phyloP scores from a whole-genome alignment of 2,329 filamentous ascomycete species.

The Colletotrichum theobromicola region DNA sequence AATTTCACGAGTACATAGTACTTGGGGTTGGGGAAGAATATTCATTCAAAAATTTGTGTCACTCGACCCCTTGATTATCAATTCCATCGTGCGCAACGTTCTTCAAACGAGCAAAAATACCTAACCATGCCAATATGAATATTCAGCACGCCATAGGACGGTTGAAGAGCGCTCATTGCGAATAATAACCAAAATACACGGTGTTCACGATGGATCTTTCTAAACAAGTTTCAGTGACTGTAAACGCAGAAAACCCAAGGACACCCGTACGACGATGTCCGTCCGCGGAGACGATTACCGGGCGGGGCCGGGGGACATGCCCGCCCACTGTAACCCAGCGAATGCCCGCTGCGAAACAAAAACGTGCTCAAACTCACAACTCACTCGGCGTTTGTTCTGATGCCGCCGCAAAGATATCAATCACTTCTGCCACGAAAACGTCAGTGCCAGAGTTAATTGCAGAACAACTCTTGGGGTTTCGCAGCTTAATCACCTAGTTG shows the following conservation, averaged over 20 bases:
- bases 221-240: too few relatives aligned
- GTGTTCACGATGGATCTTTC: too few relatives aligned
- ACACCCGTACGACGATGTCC: not conserved
- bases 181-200: too few relatives aligned
- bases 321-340: not conserved
- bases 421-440: not conserved
- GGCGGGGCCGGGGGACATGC: not conserved
- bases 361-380: not conserved
- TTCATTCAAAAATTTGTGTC: not conserved
- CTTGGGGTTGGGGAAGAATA: not conserved
- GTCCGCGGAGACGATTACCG: not conserved
- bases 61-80: not conserved
- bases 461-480: not conserved
- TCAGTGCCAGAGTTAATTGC: not conserved
- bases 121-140: not conserved
- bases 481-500: not conserved
- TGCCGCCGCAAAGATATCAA: not conserved
- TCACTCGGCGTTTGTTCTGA: not conserved
- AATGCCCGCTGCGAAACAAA: not conserved
- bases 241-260: too few relatives aligned
- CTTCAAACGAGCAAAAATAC: not conserved
- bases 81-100: not conserved
- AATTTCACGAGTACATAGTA: not conserved
- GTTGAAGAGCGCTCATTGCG: not conserved
- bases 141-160: not conserved